Conservation (phyloP, 176 grass and related monocot species). For the Hordeum marinum region DNA sequence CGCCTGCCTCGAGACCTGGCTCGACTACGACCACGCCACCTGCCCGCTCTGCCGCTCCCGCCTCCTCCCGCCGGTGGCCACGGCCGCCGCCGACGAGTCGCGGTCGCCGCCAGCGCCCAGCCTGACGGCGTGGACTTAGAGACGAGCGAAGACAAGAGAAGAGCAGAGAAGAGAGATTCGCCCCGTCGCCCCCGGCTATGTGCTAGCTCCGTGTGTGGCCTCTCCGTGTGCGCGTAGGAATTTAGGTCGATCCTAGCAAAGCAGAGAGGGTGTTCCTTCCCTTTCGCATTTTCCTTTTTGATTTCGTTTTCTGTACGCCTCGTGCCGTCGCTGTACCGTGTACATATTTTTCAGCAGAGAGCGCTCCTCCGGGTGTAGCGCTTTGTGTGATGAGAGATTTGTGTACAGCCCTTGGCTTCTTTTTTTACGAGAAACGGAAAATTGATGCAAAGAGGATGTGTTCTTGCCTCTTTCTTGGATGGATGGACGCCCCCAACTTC, state of each 20-base stretch:
- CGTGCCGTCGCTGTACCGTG: slow-evolving; percentile 29
- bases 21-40: slow-evolving; percentile 78
- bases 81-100: background rate
- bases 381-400: background rate
- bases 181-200: slow-evolving; percentile 25
- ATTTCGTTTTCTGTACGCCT: background rate
- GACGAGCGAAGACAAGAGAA: background rate
- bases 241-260: background rate
- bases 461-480: background rate
- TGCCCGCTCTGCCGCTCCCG: slow-evolving; percentile 75
- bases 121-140: background rate
- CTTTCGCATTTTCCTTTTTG: background rate
- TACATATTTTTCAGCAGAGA: slow-evolving; percentile 42
- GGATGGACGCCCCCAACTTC: background rate
- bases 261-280: background rate
- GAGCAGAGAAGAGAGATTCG: background rate
- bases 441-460: background rate
- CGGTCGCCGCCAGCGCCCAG: background rate
- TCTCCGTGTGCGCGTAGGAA: slow-evolving; percentile 37
- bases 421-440: background rate
- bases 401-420: background rate
- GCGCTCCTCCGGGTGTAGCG: slow-evolving; percentile 39
- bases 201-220: slow-evolving; percentile 46
- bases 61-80: slow-evolving; percentile 23
- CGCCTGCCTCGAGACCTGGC: slow-evolving; percentile 76